Conservation (phyloP, 306 rosid genomes). For the Astragalus glycyphyllos region DNA sequence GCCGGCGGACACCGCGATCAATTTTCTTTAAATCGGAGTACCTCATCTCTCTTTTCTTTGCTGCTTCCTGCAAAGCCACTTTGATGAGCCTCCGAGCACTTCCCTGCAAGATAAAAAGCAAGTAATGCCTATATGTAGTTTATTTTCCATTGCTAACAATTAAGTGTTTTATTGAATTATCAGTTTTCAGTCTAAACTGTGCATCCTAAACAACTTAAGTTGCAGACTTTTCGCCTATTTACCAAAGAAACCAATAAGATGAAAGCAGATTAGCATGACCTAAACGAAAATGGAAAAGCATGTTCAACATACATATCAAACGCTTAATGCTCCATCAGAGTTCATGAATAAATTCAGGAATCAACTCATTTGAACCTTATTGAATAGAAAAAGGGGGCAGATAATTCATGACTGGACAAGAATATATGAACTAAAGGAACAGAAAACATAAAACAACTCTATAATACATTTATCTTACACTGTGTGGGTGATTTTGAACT, state of each 20-base stretch:
- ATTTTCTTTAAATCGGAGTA: conserved; percentile 88
- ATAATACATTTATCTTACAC: conserved; percentile 54
- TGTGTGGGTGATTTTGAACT: conserved; percentile 73
- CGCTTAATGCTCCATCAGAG: conserved; percentile 5
- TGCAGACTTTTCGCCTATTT: conserved; percentile 12
- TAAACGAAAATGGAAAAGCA: conserved; percentile 19
- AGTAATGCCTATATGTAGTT: conserved; percentile 33
- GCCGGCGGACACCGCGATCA: conserved; percentile 89
- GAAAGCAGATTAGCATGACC: conserved; percentile 26
- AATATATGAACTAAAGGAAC: conserved; percentile 5
- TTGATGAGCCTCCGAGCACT: conserved; percentile 83
- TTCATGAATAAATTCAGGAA: conserved; percentile 25
- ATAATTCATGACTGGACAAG: conserved; percentile 23
- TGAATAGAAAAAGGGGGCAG: conserved; percentile 15
- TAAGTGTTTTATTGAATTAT: conserved; percentile 14
- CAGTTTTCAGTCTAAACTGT: background rate
- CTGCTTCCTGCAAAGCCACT: conserved; percentile 85
- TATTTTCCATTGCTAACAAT: conserved; percentile 19
- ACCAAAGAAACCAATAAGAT: conserved; percentile 26
- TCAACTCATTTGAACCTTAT: conserved; percentile 23
- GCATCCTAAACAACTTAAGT: conserved; percentile 16
- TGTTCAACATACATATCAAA: background rate
- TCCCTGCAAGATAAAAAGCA: conserved; percentile 60
- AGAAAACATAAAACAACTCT: conserved; percentile 29
- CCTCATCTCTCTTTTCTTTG: conserved; percentile 93